These are phyloP conservation scores for Petunia hybrid DNA, from an alignment of 305 asterid species.

Conservation along the genomic window DNA sequence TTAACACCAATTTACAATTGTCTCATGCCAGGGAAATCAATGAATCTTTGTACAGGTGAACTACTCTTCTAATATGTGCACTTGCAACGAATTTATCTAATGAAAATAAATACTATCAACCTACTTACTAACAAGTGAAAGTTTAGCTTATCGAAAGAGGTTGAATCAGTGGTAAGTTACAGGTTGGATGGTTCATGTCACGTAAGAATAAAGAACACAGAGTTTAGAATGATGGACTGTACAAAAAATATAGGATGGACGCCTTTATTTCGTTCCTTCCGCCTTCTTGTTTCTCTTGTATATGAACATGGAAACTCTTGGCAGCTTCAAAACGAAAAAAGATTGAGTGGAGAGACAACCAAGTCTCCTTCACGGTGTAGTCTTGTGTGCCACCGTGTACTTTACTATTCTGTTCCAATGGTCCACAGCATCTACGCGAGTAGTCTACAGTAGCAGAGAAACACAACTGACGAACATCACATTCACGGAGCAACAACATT, in stretches of 20 bases:
- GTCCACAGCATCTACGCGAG: neutral
- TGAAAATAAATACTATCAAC: neutral
- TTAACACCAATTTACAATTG: neutral
- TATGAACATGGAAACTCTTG: conserved; percentile 15
- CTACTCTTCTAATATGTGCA: conserved; percentile 1
- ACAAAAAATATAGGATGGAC: conserved; percentile 1
- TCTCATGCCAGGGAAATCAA: neutral
- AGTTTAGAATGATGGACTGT: conserved; percentile 14
- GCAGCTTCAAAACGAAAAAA: neutral
- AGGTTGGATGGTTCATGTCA: too few species aligned
- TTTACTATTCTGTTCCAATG: conserved; percentile 7
- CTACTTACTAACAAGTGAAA: neutral
- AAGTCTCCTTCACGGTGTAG: neutral
- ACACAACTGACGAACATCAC: neutral
- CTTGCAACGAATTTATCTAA: conserved; percentile 9
- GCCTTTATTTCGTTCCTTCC: conserved; percentile 14
- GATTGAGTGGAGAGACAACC: neutral
- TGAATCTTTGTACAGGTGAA: neutral
- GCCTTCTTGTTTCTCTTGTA: conserved; percentile 6
- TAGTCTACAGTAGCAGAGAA: neutral
- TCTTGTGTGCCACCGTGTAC: neutral
- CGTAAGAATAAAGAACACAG: neutral
- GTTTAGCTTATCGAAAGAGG: neutral
- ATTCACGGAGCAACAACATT: conserved; percentile 11
- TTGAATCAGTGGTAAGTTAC: too few species aligned